Base-by-base conservation (phyloP, 371 early-diverging fungal species). In the Catenaria anguillulae region DNA sequence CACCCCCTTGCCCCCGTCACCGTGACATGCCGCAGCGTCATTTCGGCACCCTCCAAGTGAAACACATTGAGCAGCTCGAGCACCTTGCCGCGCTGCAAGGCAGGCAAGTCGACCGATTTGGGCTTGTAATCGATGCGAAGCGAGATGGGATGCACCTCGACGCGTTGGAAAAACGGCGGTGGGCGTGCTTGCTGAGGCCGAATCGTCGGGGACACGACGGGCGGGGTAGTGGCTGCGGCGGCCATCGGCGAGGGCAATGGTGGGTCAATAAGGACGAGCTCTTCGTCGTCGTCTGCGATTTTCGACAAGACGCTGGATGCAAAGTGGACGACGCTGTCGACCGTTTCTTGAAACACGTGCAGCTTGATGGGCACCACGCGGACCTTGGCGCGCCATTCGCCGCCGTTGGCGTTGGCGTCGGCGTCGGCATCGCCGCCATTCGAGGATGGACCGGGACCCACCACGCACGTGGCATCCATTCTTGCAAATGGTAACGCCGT, bases 61-160 rank as follows among this genome's bases (percentile, higher is more conserved):
- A 95, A 87, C 34, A 97, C 79, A 65, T 97, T 97, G 63, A 95
- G 75, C 33, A 97, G 76, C 70, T 97, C 96, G 2, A 85, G 75
- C 26, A 88, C 63, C 71, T 90, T 82, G 26, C 90, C 85, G 61
- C 83, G 83, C 40, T 40, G 10, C 26, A 90, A 64, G 54, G 78
- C 82, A 21, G 67, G 42, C 59, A 83, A 83, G 63, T 90, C 90
- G 43, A 93, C 77, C 29, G 86, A 84, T 66, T 94, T 92, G 23
- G 97, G 93, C 69, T 97, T 96, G 75, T 96, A 97, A 71, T 97
- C 98, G 52, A 97, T 77, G 64, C 88, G 91, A 62, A 95, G 65
- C 8, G 76, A 73, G 46, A 95, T 80, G 2, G 90, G 87, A 6
- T 80, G 70, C 31, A 96, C 76, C 45, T 82, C 82, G 33, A 82